These are phyloP conservation scores for Sugiyamaella sp. DNA, from an alignment of 1,139 yeast species.

Conservation along the genomic window DNA sequence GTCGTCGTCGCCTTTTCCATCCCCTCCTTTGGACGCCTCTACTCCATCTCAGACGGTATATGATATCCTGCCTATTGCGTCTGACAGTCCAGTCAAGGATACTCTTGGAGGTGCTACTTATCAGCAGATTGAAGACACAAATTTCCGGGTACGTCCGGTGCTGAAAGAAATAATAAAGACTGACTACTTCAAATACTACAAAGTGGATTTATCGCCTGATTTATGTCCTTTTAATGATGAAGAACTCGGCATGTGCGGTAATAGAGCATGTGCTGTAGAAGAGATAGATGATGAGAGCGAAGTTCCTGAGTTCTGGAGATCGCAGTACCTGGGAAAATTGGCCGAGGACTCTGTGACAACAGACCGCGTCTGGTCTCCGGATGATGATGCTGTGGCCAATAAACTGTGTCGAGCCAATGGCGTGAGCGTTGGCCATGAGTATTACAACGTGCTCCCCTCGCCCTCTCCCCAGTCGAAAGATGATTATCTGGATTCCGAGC, in stretches of 20 bases:
- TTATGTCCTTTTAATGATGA: conserved; percentile 89
- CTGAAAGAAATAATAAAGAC: conserved; percentile 55
- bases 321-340: conserved; percentile 69
- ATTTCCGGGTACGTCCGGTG: conserved; percentile 54
- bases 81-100: conserved; percentile 36
- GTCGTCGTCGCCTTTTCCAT: conserved; percentile 16
- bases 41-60: conserved; percentile 19
- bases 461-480: conserved; percentile 15
- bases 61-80: conserved; percentile 6
- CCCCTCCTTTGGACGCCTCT: conserved; percentile 10
- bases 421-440: conserved; percentile 15
- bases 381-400: conserved; percentile 21
- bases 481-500: conserved; percentile 19
- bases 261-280: conserved; percentile 93
- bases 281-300: conserved; percentile 56
- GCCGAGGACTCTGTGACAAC: conserved; percentile 50
- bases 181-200: conserved; percentile 73
- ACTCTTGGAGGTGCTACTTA: conserved; percentile 56
- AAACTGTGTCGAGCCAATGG: conserved; percentile 18
- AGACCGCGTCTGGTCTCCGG: conserved; percentile 33
- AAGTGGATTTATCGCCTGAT: conserved; percentile 75
- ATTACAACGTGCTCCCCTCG: conserved; percentile 8
- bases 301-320: conserved; percentile 72
- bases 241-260: conserved; percentile 83
- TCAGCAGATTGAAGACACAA: conserved; percentile 55